Conservation (phyloP, 306 rosid genomes). For the Erythrophleum fordii region DNA sequence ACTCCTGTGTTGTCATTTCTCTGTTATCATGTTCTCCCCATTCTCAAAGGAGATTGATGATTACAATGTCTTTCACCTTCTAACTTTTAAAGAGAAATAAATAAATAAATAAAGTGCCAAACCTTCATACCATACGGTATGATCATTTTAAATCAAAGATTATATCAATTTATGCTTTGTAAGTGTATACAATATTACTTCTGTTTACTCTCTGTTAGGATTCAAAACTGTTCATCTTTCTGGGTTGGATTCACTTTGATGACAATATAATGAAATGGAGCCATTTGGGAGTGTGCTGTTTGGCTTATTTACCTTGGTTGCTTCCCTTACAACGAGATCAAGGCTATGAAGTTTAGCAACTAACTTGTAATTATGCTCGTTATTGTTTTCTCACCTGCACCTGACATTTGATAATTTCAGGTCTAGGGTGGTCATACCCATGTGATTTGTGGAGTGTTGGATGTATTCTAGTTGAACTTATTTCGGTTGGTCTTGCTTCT, state of each 20-base stretch:
- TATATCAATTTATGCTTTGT: background rate
- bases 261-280: background rate
- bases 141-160: background rate
- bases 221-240: background rate
- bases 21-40: background rate
- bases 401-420: constrained; percentile 55
- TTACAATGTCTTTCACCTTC: background rate
- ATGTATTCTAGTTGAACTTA: constrained; percentile 83
- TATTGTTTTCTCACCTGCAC: constrained; percentile 40
- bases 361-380: constrained; percentile 18
- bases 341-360: constrained; percentile 1
- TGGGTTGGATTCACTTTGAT: background rate
- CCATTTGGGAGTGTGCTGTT: background rate
- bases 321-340: background rate
- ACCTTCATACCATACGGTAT: background rate
- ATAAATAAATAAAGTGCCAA: background rate
- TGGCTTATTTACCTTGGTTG: constrained; percentile 20
- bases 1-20: background rate
- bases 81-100: background rate
- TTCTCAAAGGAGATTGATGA: background rate
- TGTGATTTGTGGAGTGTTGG: constrained; percentile 96
- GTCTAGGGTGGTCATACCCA: constrained; percentile 91
- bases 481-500: constrained; percentile 61
- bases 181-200: background rate
- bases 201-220: background rate